Base-by-base conservation (phyloP, 345 rosid genomes). In the Anacardium occidentale region DNA sequence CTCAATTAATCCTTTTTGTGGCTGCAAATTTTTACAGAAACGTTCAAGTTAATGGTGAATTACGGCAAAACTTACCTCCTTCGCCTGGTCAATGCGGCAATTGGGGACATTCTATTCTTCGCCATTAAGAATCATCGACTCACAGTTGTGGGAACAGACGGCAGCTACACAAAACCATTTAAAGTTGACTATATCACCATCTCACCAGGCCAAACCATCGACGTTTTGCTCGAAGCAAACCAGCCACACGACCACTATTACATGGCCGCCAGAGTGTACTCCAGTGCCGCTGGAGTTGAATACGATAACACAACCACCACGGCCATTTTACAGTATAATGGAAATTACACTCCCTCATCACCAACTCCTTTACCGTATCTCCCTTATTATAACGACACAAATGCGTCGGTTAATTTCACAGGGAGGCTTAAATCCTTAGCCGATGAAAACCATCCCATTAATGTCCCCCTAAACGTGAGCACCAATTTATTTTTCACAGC, bases 171-270 rank as follows among this genome's bases (percentile, higher is more conserved):
- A 29, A 87, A 84, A 47, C 89, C 87, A 12, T 22, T 80, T 3
- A 64, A 64, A 17, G 59, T 67, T 2, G 60, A 74, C 52, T 86
- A 86, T 66, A n/a, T 88, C n/a, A 37, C 78, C 34, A 88, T 90
- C 26, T 66, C 91, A 1, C 91, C 91, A 0, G 91, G 91, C 1
- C 88, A 90, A 79, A 80, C 92, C 64, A 78, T 85, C 34, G 92
- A 90, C 65, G 74, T 71, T 25, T 69, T 88, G 57, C 45, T 90
- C 24, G 51, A 81, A 54, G 88, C 92, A 17, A 70, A 88, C 77
- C 81, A 83, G 40, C 52, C 79, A 14, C 57, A 47, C 0, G 52
- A 64, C 66, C 73, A 60, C 60, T 88, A 90, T 52, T 81, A 83
- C 88, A 90, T 88, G 85, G 88, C 88, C 1, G 85, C 92, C 6